Base-by-base conservation (phyloP, 805 yeast species). In the Sugiyamaella mastotermitis region DNA sequence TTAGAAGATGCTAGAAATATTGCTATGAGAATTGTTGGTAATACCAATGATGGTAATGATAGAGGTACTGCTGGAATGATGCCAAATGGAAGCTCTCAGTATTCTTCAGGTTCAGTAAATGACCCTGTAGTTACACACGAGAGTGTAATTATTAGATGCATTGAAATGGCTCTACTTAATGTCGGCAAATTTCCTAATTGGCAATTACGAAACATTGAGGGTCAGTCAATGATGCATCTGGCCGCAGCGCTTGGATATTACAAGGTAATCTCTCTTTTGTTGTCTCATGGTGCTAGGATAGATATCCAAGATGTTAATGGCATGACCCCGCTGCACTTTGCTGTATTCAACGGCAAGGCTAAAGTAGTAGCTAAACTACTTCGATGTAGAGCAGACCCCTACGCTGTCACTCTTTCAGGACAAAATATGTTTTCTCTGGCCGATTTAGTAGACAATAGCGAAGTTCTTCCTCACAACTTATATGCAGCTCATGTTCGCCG, bases 1-100 rank as follows among this genome's bases (percentile, higher is more conserved):
- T 66, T 92, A 41, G 97, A 92, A 56, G 97, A 90, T 60, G 97
- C 97, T 1, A 77, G 84, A 49, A 87, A 86, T 55, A 84, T 92
- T 51, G 97, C 97, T 1, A 82, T 83, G 61, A 71, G 95, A 48
- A 87, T 92, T 49, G 88, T 90, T 35, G 92, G 92, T 9, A 72
- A 76, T 36, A 40, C 31, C 19, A 35, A 31, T 8, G 38, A 31
- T 19, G 37, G 41, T 5, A 33, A 30, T 16, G 13, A 19, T 15
- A n/a, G n/a, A n/a, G 26, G 26, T 10, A 9, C 30, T 8, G 17
- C 26, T 9, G 31, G 30, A 14, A 33, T 32, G 17, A 34, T n/a
- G 14, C 18, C 18, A 10, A 26, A 28, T 14, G 43, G 33, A 13
- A 23, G 18, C 10, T 11, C 21, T 18, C 8, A 8, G 5, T 8